Evolutionary conservation across 2,329 filamentous ascomycete genomes (phyloP).

Genomic region (Diaporthe humulicola): DNA sequence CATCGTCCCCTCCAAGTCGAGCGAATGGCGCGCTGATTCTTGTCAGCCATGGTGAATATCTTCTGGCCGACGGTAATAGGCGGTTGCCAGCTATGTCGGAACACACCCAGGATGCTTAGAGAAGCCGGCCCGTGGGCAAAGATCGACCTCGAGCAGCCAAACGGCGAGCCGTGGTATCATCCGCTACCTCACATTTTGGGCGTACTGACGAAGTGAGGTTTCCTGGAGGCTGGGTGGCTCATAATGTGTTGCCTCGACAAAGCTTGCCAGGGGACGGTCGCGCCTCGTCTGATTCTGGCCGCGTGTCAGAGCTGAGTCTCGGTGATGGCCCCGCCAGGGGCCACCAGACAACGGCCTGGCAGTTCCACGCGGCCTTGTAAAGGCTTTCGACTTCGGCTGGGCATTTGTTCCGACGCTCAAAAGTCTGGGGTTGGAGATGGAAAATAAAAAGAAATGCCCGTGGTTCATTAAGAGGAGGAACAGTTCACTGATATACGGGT

Average conservation of each 20-base stretch:
- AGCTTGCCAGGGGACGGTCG: background rate
- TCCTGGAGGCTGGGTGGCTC: background rate
- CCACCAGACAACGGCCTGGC: background rate
- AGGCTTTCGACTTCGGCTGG: background rate
- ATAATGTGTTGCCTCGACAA: too few relatives aligned
- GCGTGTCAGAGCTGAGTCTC: background rate
- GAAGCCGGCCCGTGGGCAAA: constrained; percentile 64
- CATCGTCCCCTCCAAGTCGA: background rate
- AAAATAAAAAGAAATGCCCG: background rate
- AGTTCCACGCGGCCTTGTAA: background rate
- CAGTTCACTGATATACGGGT: background rate
- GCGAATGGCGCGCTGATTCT: background rate
- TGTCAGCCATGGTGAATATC: constrained; percentile 62
- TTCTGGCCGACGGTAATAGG: constrained; percentile 66
- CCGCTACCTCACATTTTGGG: constrained; percentile 65
- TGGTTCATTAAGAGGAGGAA: background rate
- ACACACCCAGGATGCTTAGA: constrained; percentile 61
- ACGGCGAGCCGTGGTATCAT: constrained; percentile 56
- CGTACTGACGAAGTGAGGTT: constrained; percentile 62
- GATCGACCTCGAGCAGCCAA: constrained; percentile 60
- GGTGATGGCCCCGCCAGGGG: too few relatives aligned
- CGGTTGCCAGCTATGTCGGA: constrained; percentile 64
- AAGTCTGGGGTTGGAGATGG: background rate
- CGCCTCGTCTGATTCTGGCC: background rate
- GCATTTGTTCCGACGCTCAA: too few relatives aligned